Base-by-base conservation (phyloP, 306 rosid genomes). In the Hylodesmum podocarpum region DNA sequence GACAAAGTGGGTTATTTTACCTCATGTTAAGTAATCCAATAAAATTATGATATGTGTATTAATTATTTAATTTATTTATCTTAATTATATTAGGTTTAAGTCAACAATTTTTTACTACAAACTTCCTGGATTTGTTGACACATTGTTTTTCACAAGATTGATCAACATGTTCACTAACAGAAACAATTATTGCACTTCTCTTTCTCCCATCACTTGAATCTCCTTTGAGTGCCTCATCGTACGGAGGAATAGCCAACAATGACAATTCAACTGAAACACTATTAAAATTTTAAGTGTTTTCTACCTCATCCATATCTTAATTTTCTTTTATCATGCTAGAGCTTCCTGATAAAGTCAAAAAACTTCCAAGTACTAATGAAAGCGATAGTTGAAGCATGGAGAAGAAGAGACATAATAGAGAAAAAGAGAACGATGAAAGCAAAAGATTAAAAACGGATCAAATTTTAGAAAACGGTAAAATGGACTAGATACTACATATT, bases 301-400 rank as follows among this genome's bases (percentile, higher is more conserved):
- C 76, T 59, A 46, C 43, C 40, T 79, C 76, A 25, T 77, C 50
- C 65, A 68, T 62, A 10, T 44, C 62, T 33, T 49, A 75, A 69
- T 80, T 64, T 55, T 85, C 91, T 19, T 84, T 91, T 51, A 83
- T 72, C 36, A 83, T 50, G 44, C 83, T 87, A 0, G 89, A 87
- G 79, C 90, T 86, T 69, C 90, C 92, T 6, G 91, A 86, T 61
- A 96, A 93, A 16, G 97, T 93, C 64, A 93, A 78, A 67, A 91
- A 90, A 78, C 94, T 90, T 62, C 90, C 97, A 70, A 82, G 49
- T 65, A n/a, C n/a, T n/a, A n/a, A n/a, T n/a, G n/a, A n/a, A n/a
- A n/a, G n/a, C n/a, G n/a, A n/a, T n/a, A n/a, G n/a, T n/a, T n/a
- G n/a, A n/a, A n/a, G n/a, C n/a, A n/a, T n/a, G n/a, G n/a, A n/a